Percentiles rank a stretch among this genome's conserved stretches.
phyloP scores from a whole-genome alignment of 108 stramenopile species.

The Discostella stelligeroides region DNA sequence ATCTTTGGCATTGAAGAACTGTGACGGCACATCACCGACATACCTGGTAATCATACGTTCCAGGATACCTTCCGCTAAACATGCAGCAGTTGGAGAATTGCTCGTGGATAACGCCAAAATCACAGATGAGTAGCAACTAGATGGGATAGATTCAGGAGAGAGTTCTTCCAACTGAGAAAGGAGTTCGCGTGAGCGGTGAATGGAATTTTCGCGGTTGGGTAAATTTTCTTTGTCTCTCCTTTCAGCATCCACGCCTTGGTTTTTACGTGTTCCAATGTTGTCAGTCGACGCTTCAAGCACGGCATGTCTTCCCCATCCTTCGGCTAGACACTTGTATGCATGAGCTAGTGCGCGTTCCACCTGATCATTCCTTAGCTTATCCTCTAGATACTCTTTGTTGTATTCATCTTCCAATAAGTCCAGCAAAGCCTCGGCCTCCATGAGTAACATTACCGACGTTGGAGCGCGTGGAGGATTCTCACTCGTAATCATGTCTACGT shows the following conservation, averaged over 20 bases:
- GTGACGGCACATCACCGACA: slow-evolving; percentile 2
- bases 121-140: slow-evolving; percentile 39
- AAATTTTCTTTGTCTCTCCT: background rate
- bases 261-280: background rate
- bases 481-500: slow-evolving; percentile 13
- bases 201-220: slow-evolving; percentile 20
- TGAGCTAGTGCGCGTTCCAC: slow-evolving; percentile 17
- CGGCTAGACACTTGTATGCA: slow-evolving; percentile 24
- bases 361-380: slow-evolving; percentile 4
- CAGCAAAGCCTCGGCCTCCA: slow-evolving; percentile 40
- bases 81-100: slow-evolving; percentile 20
- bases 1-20: slow-evolving; percentile 31
- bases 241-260: background rate
- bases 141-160: slow-evolving; percentile 15
- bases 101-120: slow-evolving; percentile 47
- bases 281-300: slow-evolving; percentile 8
- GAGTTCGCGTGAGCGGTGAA: slow-evolving; percentile 37
- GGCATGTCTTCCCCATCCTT: slow-evolving; percentile 49
- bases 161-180: slow-evolving; percentile 28
- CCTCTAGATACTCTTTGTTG: background rate
- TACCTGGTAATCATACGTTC: slow-evolving; percentile 34
- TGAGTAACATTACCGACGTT: slow-evolving; percentile 33
- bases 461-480: background rate
- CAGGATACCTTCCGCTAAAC: slow-evolving; percentile 36
- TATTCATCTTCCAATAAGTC: slow-evolving; percentile 22